phyloP scores from a whole-genome alignment of 352 stramenopile genomes.

The Phytophthora sp. region DNA sequence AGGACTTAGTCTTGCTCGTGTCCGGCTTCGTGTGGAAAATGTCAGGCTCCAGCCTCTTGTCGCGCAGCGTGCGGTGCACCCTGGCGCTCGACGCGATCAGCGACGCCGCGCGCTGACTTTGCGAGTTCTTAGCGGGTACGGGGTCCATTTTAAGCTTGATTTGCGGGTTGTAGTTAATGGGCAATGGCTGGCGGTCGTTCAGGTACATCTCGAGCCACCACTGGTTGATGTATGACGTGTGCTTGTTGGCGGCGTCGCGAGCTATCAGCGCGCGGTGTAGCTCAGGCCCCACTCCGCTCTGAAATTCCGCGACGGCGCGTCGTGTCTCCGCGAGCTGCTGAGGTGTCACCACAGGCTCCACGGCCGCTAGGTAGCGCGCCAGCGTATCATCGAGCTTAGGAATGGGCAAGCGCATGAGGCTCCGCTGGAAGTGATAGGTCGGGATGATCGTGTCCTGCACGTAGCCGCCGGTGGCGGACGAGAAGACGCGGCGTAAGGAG shows the following conservation, averaged over 20 bases:
- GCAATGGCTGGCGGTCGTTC: conserved; percentile 81
- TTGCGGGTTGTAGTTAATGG: conserved; percentile 93
- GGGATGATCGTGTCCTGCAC: conserved; percentile 89
- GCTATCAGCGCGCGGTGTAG: conserved; percentile 81
- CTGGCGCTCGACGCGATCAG: conserved; percentile 88
- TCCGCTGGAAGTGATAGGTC: conserved; percentile 90
- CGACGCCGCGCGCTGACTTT: conserved; percentile 82
- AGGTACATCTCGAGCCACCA: conserved; percentile 95
- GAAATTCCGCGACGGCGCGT: conserved; percentile 67
- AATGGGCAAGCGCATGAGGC: conserved; percentile 83
- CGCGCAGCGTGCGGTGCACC: conserved; percentile 82
- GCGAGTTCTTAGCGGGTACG: conserved; percentile 82
- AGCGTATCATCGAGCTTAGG: conserved; percentile 88
- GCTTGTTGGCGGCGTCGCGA: conserved; percentile 76
- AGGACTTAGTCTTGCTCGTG: conserved; percentile 75
- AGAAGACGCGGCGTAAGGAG: conserved; percentile 34
- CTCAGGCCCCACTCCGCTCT: conserved; percentile 55
- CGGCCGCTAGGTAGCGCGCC: conserved; percentile 73
- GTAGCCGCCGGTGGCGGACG: conserved; percentile 46
- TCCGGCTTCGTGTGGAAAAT: conserved; percentile 91
- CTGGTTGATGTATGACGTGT: conserved; percentile 93
- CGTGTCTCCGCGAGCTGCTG: conserved; percentile 63
- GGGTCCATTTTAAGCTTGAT: conserved; percentile 89
- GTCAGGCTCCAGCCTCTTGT: conserved; percentile 84
- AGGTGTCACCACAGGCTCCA: conserved; percentile 73